These are phyloP conservation scores for Gentiana dahurica DNA, from an alignment of 257 asterid genomes.

Conservation along the genomic window DNA sequence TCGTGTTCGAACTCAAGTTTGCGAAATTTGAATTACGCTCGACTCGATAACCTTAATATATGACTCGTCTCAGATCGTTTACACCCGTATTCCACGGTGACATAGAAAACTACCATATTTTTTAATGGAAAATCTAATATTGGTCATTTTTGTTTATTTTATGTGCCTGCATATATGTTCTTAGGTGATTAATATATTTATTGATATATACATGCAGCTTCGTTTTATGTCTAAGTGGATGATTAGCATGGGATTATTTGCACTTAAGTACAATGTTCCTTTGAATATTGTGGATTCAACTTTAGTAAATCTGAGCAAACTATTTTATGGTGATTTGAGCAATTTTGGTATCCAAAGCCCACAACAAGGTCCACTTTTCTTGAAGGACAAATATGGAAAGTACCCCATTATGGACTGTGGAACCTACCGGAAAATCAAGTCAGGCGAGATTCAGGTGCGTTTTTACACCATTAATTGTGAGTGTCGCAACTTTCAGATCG, in stretches of 20 bases:
- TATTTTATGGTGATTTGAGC: slow-evolving; percentile 39
- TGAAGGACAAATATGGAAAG: slow-evolving; percentile 47
- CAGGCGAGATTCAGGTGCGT: slow-evolving; percentile 53
- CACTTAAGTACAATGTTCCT: slow-evolving; percentile 20
- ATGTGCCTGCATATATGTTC: too few relatives aligned
- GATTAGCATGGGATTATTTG: slow-evolving; percentile 12
- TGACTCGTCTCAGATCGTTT: too few relatives aligned
- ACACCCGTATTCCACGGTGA: too few relatives aligned
- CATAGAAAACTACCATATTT: too few relatives aligned
- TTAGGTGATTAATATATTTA: too few relatives aligned
- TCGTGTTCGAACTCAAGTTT: too few relatives aligned
- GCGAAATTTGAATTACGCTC: too few relatives aligned
- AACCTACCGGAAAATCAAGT: slow-evolving; percentile 33
- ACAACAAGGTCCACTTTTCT: slow-evolving; percentile 42
- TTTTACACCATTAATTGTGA: too few relatives aligned
- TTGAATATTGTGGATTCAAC: slow-evolving; percentile 24
- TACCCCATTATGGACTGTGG: slow-evolving; percentile 68
- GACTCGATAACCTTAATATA: too few relatives aligned
- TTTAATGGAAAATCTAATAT: too few relatives aligned
- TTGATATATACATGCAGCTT: slow-evolving; percentile 20
- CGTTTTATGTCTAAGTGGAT: slow-evolving; percentile 48
- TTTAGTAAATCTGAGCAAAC: slow-evolving; percentile 26
- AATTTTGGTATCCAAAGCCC: slow-evolving; percentile 51
- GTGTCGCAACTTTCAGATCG: too few relatives aligned
- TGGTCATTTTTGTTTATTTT: too few relatives aligned